A percentile compares a stretch with the other conserved stretches of the same genome.
Evolutionary conservation across 2,329 filamentous ascomycete species (phyloP).

Genomic region (Calonectria henricotiae): DNA sequence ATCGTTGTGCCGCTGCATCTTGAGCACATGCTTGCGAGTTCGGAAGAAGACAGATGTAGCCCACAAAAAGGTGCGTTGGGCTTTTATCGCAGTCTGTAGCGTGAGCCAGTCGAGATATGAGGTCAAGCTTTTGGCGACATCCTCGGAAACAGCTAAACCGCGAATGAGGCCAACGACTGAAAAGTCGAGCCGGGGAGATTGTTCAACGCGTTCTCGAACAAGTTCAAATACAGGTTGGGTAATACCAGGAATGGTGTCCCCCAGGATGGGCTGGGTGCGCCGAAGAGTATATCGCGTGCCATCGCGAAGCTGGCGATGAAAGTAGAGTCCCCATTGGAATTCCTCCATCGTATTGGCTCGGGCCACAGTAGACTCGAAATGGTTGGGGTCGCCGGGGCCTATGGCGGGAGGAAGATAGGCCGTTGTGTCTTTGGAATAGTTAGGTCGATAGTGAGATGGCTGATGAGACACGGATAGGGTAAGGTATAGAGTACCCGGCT

Average conservation of each 20-base stretch:
- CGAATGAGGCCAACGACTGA: constrained; percentile 55
- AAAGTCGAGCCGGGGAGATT: constrained; percentile 52
- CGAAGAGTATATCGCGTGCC: constrained; percentile 53
- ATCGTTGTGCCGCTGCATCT: constrained; percentile 23
- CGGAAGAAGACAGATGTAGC: constrained; percentile 53
- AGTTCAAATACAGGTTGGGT: constrained; percentile 44
- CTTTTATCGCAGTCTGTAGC: constrained; percentile 44
- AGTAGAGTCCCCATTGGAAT: constrained; percentile 60
- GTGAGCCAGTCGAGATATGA: constrained; percentile 57
- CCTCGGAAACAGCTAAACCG: constrained; percentile 48
- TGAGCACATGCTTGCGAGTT: constrained; percentile 49
- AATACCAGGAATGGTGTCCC: constrained; percentile 29
- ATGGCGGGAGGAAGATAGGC: constrained; percentile 30
- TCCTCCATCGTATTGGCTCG: constrained; percentile 50
- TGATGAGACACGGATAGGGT: constrained; percentile 48
- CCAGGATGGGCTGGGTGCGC: constrained; percentile 22
- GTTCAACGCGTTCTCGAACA: constrained; percentile 40
- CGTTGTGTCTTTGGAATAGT: constrained; percentile 11
- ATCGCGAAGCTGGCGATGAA: constrained; percentile 50
- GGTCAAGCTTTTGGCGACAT: constrained; percentile 45
- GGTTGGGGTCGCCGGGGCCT: constrained; percentile 32
- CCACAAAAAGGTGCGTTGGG: constrained; percentile 54
- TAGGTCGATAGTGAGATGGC: constrained; percentile 17
- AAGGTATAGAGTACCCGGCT: constrained; percentile 50
- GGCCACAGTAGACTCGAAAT: constrained; percentile 43